phyloP scores from a whole-genome alignment of 306 rosid genomes.

The Boehmeria nivea region DNA sequence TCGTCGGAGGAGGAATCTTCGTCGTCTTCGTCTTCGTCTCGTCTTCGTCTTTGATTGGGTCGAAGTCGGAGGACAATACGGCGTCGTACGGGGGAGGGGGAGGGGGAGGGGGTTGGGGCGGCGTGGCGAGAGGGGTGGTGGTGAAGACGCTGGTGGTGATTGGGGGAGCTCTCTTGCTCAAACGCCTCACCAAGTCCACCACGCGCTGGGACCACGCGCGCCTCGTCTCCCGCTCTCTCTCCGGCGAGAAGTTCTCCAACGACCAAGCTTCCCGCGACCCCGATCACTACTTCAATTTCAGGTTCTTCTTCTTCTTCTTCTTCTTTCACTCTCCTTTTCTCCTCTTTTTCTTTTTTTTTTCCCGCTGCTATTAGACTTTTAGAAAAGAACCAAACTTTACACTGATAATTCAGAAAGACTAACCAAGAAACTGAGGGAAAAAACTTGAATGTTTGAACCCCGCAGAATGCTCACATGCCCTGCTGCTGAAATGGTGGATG shows the following conservation, averaged over 20 bases:
- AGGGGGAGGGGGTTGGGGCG: not conserved
- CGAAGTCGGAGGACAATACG: slow-evolving; percentile 1
- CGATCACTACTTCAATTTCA: slow-evolving; percentile 84
- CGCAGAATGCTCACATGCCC: slow-evolving; percentile 66
- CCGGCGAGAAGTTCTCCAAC: slow-evolving; percentile 87
- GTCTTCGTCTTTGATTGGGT: too few relatives aligned
- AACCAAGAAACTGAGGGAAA: too few relatives aligned
- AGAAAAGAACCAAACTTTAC: too few relatives aligned
- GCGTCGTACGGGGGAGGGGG: slow-evolving; percentile 1
- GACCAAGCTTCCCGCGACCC: slow-evolving; percentile 95
- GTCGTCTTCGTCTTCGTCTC: not conserved
- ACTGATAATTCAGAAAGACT: too few relatives aligned
- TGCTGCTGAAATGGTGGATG: slow-evolving; percentile 93
- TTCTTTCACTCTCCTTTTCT: too few relatives aligned
- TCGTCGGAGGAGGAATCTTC: slow-evolving; percentile 7
- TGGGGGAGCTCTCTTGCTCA: slow-evolving; percentile 85
- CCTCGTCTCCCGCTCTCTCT: slow-evolving; percentile 64
- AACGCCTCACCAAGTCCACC: slow-evolving; percentile 89
- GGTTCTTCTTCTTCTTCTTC: slow-evolving; percentile 25
- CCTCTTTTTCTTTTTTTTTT: not conserved
- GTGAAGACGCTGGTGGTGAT: slow-evolving; percentile 60
- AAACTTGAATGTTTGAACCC: too few relatives aligned
- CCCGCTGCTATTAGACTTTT: too few relatives aligned
- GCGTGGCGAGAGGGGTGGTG: slow-evolving; percentile 54
- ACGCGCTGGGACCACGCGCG: slow-evolving; percentile 99